Evolutionary conservation across 176 grass and related monocot species (phyloP), one percentile per base, ranked within the genome.

Genomic region (Chloris gayana): DNA sequence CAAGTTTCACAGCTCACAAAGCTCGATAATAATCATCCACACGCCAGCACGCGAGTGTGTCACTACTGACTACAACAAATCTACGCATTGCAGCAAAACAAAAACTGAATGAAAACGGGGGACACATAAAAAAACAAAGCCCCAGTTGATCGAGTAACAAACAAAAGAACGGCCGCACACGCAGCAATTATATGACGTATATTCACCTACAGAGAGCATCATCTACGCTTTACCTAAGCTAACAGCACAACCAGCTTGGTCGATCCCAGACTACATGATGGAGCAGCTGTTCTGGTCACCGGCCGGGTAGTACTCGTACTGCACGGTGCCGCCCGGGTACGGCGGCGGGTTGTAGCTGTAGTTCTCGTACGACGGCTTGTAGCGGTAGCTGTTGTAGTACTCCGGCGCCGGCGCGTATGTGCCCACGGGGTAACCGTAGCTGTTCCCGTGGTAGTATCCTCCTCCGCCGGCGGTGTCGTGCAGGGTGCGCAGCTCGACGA

Each of bases 401-500:
- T 50, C 11, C 33, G 51, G 2, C 34, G 37, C 9, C 15, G 31
- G 58, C 45, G 33, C 21, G 35, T 37, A 37, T 9, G 6, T 5
- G 6, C 0, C 46, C 14, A 14, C 13, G 46, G 46, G 13, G 13
- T 24, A 24, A 57, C 54, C 22, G 54, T 57, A 25, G 54, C 2
- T 57, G 60, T 18, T 32, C 5, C 34, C 14, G 24, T 32, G n/a
- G 14, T 50, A 21, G 58, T 8, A 59, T 2, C 2, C 3, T 14
- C 29, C 35, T 41, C 17, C 34, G 51, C 29, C 29, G 57, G 7
- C 10, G n/a, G 9, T 31, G 64, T 13, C 63, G 9, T 81, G 32
- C 2, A 88, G 70, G 6, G 87, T 88, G 1, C 30, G 77, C 47
- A 89, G 87, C 67, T 89, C 58, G 65, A 85, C 83, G 83, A 85